Base-by-base conservation (phyloP, 768 basidiomycete genomes). In the Rubroboletus satanas region DNA sequence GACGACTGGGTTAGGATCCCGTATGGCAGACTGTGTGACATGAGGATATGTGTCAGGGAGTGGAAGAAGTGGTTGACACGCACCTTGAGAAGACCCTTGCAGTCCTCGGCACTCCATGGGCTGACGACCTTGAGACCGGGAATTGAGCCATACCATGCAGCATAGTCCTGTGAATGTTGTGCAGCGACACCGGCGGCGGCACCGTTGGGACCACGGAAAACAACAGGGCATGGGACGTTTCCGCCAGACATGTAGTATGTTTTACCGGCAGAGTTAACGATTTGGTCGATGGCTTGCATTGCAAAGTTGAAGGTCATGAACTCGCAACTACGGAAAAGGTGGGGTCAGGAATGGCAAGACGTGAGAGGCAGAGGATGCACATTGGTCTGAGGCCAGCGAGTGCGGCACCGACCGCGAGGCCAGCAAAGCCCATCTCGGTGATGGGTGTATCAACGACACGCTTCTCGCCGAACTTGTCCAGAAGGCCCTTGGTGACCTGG, bases 261-360 rank as follows among this genome's bases (percentile, higher is more conserved):
- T 80, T 98, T 99, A 57, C 93, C 97, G 52, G 90, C 97, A n/a
- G 97, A 98, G 82, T 99, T 99, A 74, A 99, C 93, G 59, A 99
- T 99, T 69, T 99, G 97, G 77, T 99, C 97, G 72, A 99, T 98
- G 55, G 97, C 95, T 76, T 95, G 93, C 96, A 98, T 99, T 61
- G 96, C 96, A 71, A 99, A 98, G 81, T 99, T 98, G 81, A 96
- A 98, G 15, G 96, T 98, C 96, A 98, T 98, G 79, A 98, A 99
- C 79, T 98, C 96, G 82, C 95, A 98, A 67, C 91, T 93, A 56
- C 29, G 35, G 38, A 37, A 31, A 26, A 60, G 18, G 29, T 8
- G 33, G 56, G 51, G 43, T 65, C 42, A 61, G 45, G 53, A 32
- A 58, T 32, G 15, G 45, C 21, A 45, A 43, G 23, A 48, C 3